Evolutionary conservation across 495 filamentous ascomycete genomes (phyloP).

Genomic region (Clavariopsis aquatica): DNA sequence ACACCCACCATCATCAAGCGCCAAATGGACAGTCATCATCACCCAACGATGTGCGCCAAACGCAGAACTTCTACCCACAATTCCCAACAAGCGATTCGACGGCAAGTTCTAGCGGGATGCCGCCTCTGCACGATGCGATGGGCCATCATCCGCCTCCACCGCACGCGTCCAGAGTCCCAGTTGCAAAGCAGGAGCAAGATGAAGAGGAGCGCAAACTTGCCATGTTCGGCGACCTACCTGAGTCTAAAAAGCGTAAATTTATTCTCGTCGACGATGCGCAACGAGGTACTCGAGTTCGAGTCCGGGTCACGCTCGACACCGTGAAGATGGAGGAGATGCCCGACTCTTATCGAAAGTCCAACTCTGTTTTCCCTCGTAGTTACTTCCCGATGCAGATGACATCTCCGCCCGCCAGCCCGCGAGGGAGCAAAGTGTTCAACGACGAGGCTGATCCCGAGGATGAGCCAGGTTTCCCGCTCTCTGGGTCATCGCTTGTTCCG

Average conservation of each 20-base stretch:
- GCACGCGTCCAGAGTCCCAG: slow-evolving; percentile 42
- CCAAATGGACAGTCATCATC: slow-evolving; percentile 45
- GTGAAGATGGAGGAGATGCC: slow-evolving; percentile 93
- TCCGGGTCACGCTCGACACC: slow-evolving; percentile 81
- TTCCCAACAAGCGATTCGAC: slow-evolving; percentile 59
- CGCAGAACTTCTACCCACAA: slow-evolving; percentile 77
- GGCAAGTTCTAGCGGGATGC: slow-evolving; percentile 62
- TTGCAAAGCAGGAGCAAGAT: slow-evolving; percentile 45
- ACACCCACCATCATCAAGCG: slow-evolving; percentile 64
- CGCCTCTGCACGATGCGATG: slow-evolving; percentile 68
- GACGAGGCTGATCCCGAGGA: slow-evolving; percentile 56
- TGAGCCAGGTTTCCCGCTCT: slow-evolving; percentile 43
- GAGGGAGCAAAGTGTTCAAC: slow-evolving; percentile 66
- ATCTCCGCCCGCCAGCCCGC: slow-evolving; percentile 65
- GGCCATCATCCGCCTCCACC: slow-evolving; percentile 53
- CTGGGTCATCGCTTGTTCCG: slow-evolving; percentile 61
- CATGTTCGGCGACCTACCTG: slow-evolving; percentile 83
- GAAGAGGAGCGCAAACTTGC: slow-evolving; percentile 55
- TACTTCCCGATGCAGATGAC: slow-evolving; percentile 90
- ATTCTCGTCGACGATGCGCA: slow-evolving; percentile 90
- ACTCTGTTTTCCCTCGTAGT: slow-evolving; percentile 84
- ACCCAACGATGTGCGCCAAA: slow-evolving; percentile 63
- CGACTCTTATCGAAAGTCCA: slow-evolving; percentile 84
- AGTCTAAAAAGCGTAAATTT: slow-evolving; percentile 89
- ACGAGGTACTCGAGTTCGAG: slow-evolving; percentile 67